Conservation (phyloP, 2,329 filamentous ascomycete species). For the Thelonectria discophora region DNA sequence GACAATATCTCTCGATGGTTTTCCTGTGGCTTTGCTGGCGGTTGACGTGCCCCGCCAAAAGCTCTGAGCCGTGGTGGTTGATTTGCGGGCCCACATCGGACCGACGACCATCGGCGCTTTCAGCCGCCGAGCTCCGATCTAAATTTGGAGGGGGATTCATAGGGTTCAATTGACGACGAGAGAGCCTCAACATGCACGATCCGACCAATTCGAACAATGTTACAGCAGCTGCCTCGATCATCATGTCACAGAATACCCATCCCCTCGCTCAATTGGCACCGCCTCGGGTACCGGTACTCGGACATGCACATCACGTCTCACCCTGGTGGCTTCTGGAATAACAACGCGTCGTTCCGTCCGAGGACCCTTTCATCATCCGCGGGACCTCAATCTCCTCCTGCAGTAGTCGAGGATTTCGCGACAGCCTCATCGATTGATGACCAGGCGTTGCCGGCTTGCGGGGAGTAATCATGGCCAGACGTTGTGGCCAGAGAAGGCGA, state of each 20-base stretch:
- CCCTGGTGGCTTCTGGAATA: conserved; percentile 12
- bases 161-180: neutral
- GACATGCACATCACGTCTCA: conserved; percentile 9
- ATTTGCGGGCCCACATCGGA: conserved; percentile 29
- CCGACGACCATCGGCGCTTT: conserved; percentile 24
- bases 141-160: neutral
- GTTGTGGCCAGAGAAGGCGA: conserved; percentile 22
- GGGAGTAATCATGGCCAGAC: conserved; percentile 27
- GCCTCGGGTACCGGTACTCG: conserved; percentile 23
- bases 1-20: conserved; percentile 22
- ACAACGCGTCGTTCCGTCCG: conserved; percentile 6
- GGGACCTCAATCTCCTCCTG: conserved; percentile 35
- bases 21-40: conserved; percentile 29
- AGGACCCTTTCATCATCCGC: conserved; percentile 13
- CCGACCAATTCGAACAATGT: neutral
- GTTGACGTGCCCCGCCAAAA: conserved; percentile 35
- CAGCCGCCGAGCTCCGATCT: conserved; percentile 35
- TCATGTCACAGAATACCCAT: neutral
- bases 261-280: conserved; percentile 8
- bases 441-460: conserved; percentile 22
- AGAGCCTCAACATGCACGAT: conserved; percentile 4
- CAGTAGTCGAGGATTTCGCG: conserved; percentile 32
- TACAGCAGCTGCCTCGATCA: too few relatives aligned
- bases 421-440: conserved; percentile 29
- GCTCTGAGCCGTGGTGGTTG: conserved; percentile 34